A percentile compares a stretch with the other conserved stretches of the same genome.
Evolutionary conservation across 2,329 filamentous ascomycete species (phyloP).

Genomic region (Ampelomyces quisqualis): DNA sequence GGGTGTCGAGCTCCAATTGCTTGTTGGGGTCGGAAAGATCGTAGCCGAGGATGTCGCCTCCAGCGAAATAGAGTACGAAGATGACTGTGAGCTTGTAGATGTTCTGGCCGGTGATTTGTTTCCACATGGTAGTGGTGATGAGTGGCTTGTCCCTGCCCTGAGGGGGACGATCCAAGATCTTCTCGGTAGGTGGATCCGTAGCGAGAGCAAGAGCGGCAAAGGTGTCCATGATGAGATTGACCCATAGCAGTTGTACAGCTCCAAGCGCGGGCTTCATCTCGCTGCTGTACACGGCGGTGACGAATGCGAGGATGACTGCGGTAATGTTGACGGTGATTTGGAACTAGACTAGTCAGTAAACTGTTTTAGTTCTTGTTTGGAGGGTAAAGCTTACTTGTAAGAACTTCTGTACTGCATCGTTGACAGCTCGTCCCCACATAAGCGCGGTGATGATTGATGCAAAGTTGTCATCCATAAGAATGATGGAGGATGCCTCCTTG

Average conservation of each 20-base stretch:
- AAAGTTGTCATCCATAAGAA: slow-evolving; percentile 96
- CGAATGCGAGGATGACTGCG: slow-evolving; percentile 94
- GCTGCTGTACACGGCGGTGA: slow-evolving; percentile 82
- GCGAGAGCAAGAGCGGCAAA: slow-evolving; percentile 92
- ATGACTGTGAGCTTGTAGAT: slow-evolving; percentile 62
- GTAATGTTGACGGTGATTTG: slow-evolving; percentile 98
- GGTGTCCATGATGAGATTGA: slow-evolving; percentile 95
- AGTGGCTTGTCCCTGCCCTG: slow-evolving; percentile 86
- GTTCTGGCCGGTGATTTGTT: slow-evolving; percentile 64
- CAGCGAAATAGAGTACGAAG: slow-evolving; percentile 63
- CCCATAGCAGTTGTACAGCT: slow-evolving; percentile 94
- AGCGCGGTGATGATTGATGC: slow-evolving; percentile 92
- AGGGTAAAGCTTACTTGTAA: slow-evolving; percentile 59
- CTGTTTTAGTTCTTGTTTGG: neutral
- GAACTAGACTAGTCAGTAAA: slow-evolving; percentile 54
- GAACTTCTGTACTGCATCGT: slow-evolving; percentile 98
- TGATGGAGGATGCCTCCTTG: slow-evolving; percentile 94
- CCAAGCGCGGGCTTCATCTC: slow-evolving; percentile 91
- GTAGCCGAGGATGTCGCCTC: slow-evolving; percentile 57
- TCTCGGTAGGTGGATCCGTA: slow-evolving; percentile 93
- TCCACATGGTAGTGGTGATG: slow-evolving; percentile 64
- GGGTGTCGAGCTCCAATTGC: slow-evolving; percentile 56
- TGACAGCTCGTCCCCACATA: slow-evolving; percentile 93
- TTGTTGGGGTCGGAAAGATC: slow-evolving; percentile 39
- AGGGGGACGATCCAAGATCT: slow-evolving; percentile 88